Evolutionary conservation across 306 rosid species (phyloP).

Genomic region (Nissolia schottii): DNA sequence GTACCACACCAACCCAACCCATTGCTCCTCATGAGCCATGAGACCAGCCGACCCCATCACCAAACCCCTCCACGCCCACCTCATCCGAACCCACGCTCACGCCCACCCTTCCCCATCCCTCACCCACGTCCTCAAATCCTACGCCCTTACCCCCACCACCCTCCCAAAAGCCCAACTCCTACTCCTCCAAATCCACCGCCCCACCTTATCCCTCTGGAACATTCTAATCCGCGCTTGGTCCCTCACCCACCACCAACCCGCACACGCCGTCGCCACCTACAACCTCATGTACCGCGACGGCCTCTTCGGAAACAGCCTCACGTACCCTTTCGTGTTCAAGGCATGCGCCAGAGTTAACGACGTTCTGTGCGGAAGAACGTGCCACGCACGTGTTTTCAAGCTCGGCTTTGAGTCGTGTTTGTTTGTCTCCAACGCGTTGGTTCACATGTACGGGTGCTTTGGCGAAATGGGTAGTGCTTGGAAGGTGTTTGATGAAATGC

Average conservation of each 20-base stretch:
- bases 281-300: slow-evolving; percentile 42
- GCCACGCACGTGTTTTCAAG: slow-evolving; percentile 46
- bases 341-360: slow-evolving; percentile 67
- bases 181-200: slow-evolving; percentile 51
- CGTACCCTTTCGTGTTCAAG: slow-evolving; percentile 60
- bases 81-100: slow-evolving; percentile 42
- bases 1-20: too few species aligned
- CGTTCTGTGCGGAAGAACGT: slow-evolving; percentile 27
- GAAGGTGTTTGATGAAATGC: slow-evolving; percentile 69
- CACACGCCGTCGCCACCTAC: slow-evolving; percentile 53
- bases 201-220: slow-evolving; percentile 63
- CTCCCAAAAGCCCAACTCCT: slow-evolving; percentile 43
- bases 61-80: slow-evolving; percentile 53
- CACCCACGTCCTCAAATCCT: slow-evolving; percentile 47
- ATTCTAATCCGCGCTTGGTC: slow-evolving; percentile 67
- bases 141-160: slow-evolving; percentile 40
- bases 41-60: slow-evolving; percentile 23
- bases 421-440: slow-evolving; percentile 64
- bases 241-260: slow-evolving; percentile 45
- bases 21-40: slow-evolving; percentile 22
- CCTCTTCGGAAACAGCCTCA: slow-evolving; percentile 44
- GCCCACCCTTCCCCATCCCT: slow-evolving; percentile 43
- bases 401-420: slow-evolving; percentile 58
- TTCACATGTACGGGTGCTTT: slow-evolving; percentile 41
- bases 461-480: slow-evolving; percentile 45